Conservation (phyloP, 805 yeast genomes). For the Cyberlindnera misumaiensis region DNA sequence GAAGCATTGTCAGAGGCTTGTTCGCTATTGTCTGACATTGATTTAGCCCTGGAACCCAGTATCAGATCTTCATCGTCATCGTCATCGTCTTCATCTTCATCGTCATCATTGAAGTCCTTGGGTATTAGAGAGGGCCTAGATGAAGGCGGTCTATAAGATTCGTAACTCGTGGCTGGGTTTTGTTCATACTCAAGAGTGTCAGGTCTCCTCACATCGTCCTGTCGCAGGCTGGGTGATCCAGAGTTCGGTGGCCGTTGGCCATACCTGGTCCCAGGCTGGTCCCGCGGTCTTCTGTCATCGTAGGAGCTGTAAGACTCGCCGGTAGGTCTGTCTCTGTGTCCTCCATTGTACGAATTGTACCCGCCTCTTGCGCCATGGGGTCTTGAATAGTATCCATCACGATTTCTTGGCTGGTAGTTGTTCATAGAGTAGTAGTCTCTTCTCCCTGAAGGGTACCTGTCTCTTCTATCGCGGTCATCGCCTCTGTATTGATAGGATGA, state of each 20-base stretch:
- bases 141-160: constrained; percentile 2
- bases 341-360: constrained; percentile 2
- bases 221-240: too few relatives aligned
- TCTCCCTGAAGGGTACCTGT: constrained; percentile 2
- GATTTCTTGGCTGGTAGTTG: constrained; percentile 1
- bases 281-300: constrained; percentile 8
- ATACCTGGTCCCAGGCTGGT: constrained; percentile 1
- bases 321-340: constrained; percentile 3
- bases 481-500: constrained; percentile 1
- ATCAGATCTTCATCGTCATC: constrained; percentile 18
- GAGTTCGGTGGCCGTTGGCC: not conserved
- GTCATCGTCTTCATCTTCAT: constrained; percentile 19
- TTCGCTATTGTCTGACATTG: not conserved
- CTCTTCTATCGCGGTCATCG: not conserved
- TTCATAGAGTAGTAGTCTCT: constrained; percentile 1
- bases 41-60: not conserved
- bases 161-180: not conserved
- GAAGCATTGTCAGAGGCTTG: too few relatives aligned
- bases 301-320: not conserved
- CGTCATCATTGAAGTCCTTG: constrained; percentile 19
- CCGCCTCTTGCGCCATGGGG: constrained; percentile 1
- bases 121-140: constrained; percentile 22
- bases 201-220: not conserved
- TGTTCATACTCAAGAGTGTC: not conserved
- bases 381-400: constrained; percentile 1